Evolutionary conservation across 75 land plant species (phyloP).

Genomic region (Ceratopteris richardii): DNA sequence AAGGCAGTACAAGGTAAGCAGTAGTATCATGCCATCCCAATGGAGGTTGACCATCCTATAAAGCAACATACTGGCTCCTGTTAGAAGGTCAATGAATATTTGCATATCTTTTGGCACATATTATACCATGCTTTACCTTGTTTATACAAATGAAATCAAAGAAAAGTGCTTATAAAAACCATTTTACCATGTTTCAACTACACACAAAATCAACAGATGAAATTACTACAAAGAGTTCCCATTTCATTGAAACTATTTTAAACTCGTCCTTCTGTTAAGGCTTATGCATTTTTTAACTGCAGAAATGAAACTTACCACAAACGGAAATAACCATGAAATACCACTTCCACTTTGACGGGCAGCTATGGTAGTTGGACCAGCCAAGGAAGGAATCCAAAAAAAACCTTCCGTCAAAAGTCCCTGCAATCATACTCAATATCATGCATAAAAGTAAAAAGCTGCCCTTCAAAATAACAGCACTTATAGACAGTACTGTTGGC

Average conservation of each 20-base stretch:
- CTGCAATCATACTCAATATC: conserved; percentile 14
- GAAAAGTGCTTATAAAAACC: too few relatives aligned
- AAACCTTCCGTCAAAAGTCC: conserved; percentile 96
- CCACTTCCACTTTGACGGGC: conserved; percentile 87
- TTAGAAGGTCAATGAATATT: not conserved
- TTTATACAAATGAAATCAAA: too few relatives aligned
- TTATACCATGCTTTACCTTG: too few relatives aligned
- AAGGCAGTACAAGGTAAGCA: conserved; percentile 90
- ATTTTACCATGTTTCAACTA: too few relatives aligned
- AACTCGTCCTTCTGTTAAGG: too few relatives aligned
- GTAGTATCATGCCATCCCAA: conserved; percentile 90
- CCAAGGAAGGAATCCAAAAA: conserved; percentile 97
- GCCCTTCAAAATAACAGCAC: not conserved
- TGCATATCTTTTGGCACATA: not conserved
- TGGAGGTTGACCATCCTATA: conserved; percentile 97
- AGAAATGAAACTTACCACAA: conserved; percentile 46
- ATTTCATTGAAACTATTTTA: too few relatives aligned
- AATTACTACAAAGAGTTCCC: too few relatives aligned
- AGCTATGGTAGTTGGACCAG: conserved; percentile 96
- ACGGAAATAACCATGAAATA: conserved; percentile 95
- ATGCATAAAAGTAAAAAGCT: too few relatives aligned
- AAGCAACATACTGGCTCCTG: not conserved
- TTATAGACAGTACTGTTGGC: not conserved
- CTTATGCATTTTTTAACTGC: not conserved
- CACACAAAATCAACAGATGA: too few relatives aligned